phyloP scores from a whole-genome alignment of 768 basidiomycete genomes.

The Pleurotus tuber-regium region DNA sequence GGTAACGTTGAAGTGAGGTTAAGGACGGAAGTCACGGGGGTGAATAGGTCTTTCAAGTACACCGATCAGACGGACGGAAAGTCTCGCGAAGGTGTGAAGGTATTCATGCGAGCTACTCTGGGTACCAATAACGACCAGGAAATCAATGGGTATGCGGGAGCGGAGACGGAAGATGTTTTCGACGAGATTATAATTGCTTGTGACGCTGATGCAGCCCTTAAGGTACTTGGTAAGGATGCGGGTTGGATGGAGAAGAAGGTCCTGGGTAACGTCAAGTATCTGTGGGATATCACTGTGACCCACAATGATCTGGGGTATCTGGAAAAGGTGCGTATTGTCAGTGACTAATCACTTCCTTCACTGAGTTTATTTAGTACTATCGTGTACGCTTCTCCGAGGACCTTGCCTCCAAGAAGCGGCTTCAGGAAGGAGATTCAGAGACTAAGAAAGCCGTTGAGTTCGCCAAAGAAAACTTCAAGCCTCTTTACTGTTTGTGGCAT shows the following conservation, averaged over 20 bases:
- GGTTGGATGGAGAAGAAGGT: constrained; percentile 27
- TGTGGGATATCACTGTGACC: constrained; percentile 48
- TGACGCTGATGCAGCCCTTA: constrained; percentile 25
- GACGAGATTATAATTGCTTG: constrained; percentile 27
- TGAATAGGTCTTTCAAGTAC: constrained; percentile 18
- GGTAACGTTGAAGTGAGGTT: constrained; percentile 23
- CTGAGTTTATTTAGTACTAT: constrained; percentile 38
- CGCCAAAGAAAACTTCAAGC: constrained; percentile 37
- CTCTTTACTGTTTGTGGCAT: constrained; percentile 33
- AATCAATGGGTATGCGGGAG: constrained; percentile 24
- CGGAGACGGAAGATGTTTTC: constrained; percentile 20
- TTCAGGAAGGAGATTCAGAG: constrained; percentile 25
- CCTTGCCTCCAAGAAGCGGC: constrained; percentile 25
- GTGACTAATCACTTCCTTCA: no score
- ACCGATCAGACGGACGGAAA: constrained; percentile 4
- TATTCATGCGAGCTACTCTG: constrained; percentile 24
- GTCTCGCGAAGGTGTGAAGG: constrained; percentile 18
- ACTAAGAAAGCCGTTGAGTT: constrained; percentile 23
- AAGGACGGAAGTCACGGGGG: constrained; percentile 25
- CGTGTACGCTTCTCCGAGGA: constrained; percentile 33
- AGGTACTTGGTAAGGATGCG: constrained; percentile 23
- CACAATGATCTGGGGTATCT: constrained; percentile 46
- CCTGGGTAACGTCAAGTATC: constrained; percentile 34
- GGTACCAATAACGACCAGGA: constrained; percentile 27
- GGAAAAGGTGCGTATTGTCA: constrained; percentile 45